Conservation (phyloP, 331 rosid species). For the Dryas integrifolia region DNA sequence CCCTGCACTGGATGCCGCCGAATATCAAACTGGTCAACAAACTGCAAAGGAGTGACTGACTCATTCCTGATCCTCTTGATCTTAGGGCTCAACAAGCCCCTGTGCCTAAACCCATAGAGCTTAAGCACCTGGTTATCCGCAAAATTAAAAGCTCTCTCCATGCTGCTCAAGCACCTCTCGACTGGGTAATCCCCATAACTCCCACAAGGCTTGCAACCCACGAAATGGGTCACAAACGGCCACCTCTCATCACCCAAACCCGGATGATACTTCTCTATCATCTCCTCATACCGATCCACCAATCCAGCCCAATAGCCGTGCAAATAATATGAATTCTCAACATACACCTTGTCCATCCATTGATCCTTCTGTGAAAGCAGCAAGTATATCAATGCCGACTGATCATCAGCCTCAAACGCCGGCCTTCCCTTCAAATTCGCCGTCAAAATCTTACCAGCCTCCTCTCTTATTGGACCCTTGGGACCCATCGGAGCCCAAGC, state of each 20-base stretch:
- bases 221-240: constrained; percentile 98
- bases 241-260: constrained; percentile 97
- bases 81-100: constrained; percentile 60
- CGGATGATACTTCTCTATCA: constrained; percentile 92
- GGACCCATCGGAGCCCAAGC: constrained; percentile 99
- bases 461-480: constrained; percentile 73
- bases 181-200: constrained; percentile 98
- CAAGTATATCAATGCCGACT: constrained; percentile 83
- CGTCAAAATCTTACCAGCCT: constrained; percentile 80
- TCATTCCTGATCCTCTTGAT: constrained; percentile 44
- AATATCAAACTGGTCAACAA: constrained; percentile 35
- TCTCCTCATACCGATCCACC: constrained; percentile 94
- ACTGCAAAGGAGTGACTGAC: constrained; percentile 32
- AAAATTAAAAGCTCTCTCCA: constrained; percentile 97
- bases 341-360: constrained; percentile 88
- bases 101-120: constrained; percentile 84
- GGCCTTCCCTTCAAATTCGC: constrained; percentile 90
- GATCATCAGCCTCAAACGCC: constrained; percentile 91
- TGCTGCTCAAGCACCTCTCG: constrained; percentile 82
- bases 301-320: constrained; percentile 97
- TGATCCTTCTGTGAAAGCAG: constrained; percentile 71
- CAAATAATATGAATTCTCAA: constrained; percentile 84
- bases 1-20: constrained; percentile 32
- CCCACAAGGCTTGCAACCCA: constrained; percentile 99
- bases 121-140: constrained; percentile 92